A percentile compares a stretch with the other conserved stretches of the same genome.
These are phyloP conservation scores for Aquilaria sinensis DNA, from an alignment of 345 rosid species.

Conservation along the genomic window DNA sequence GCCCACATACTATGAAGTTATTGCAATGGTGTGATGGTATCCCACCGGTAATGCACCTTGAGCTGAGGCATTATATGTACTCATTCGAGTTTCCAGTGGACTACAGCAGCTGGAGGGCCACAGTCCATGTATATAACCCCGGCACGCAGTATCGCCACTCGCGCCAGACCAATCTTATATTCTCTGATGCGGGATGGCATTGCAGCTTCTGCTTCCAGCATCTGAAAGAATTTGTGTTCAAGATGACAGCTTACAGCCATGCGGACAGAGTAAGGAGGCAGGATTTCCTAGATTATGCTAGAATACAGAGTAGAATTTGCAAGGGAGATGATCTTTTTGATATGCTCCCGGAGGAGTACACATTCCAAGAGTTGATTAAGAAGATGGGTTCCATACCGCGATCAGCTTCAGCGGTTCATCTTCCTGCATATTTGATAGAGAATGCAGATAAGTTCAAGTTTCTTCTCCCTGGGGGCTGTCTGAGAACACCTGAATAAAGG, in stretches of 20 bases:
- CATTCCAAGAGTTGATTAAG: slow-evolving; percentile 70
- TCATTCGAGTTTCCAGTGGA: slow-evolving; percentile 91
- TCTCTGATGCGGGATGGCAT: slow-evolving; percentile 95
- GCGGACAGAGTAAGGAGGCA: slow-evolving; percentile 65
- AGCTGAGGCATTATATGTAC: slow-evolving; percentile 74
- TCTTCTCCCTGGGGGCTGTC: slow-evolving; percentile 91
- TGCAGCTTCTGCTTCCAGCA: slow-evolving; percentile 82
- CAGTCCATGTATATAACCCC: slow-evolving; percentile 40
- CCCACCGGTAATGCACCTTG: slow-evolving; percentile 63
- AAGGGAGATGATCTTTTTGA: slow-evolving; percentile 70
- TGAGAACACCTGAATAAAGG: slow-evolving; percentile 26
- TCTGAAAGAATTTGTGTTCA: slow-evolving; percentile 60
- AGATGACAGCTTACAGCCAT: slow-evolving; percentile 94
- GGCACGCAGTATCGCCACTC: slow-evolving; percentile 73
- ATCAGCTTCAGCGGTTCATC: slow-evolving; percentile 88
- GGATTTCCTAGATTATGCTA: slow-evolving; percentile 37
- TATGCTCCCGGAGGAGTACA: slow-evolving; percentile 89
- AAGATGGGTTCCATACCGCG: slow-evolving; percentile 69
- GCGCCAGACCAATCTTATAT: slow-evolving; percentile 49
- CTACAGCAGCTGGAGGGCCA: slow-evolving; percentile 82
- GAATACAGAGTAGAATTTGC: slow-evolving; percentile 70
- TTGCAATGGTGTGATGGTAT: slow-evolving; percentile 82
- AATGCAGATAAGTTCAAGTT: slow-evolving; percentile 70
- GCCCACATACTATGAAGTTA: slow-evolving; percentile 68
- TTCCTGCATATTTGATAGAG: slow-evolving; percentile 75